Base-by-base conservation (phyloP, 1,284 basidiomycete species). In the Melampsora abietis-canadensis region DNA sequence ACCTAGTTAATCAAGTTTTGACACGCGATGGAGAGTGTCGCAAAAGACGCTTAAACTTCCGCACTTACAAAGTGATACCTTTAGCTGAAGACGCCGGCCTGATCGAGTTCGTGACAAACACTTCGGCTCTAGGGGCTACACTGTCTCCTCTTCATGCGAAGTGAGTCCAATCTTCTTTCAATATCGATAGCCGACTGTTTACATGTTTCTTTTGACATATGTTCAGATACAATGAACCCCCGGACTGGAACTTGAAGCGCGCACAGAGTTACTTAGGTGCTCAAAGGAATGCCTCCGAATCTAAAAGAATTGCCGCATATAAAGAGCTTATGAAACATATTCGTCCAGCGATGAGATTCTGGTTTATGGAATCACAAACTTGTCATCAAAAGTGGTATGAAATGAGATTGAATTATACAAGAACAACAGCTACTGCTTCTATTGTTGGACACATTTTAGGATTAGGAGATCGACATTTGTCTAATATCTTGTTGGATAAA, bases 361-460 rank as follows among this genome's bases (percentile, higher is more conserved):
- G 90, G 82, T 98, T 98, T 83, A 91, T 90, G 19, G 92, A 98
- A 79, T 87, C 87, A 76, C 90, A 93, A 82, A 93, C 91, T 79
- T 87, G 87, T 0, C 95, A 95, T 2, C 88, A 91, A 79, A 86
- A 88, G 0, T 98, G 95, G 95, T 97, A 94, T 80, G 86, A 88
- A n/a, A 94, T 90, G 88, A 87, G 94, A 24, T 83, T 98, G 17
- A 89, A 88, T 78, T 98, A 98, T 82, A 88, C 90, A 0, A 87
- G 96, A 46, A 94, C 92, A 80, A 90, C 94, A 12, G 94, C 95
- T 4, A 92, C 92, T 0, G 93, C 89, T 6, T 95, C 92, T 14
- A 96, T 98, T 76, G 91, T 97, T 14, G 96, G 95, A 0, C 91
- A 96, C 80, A 85, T 98, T 61, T 84, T 98, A 21, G 95, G 95